These are phyloP conservation scores for Lycium barbarum DNA, from an alignment of 257 asterid species.

Conservation along the genomic window DNA sequence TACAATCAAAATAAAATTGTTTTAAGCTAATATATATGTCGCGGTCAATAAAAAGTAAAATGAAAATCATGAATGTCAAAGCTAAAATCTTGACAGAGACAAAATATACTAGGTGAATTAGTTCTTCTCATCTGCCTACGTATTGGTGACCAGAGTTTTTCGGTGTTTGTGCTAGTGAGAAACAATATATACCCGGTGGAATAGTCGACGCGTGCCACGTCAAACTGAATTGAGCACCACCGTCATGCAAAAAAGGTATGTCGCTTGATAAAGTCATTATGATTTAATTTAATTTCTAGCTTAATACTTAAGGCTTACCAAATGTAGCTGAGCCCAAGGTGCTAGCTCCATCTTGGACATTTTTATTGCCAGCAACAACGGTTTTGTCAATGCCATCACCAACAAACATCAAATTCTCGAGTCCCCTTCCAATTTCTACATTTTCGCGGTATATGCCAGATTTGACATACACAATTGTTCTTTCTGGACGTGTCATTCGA, in stretches of 20 bases:
- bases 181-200: not conserved
- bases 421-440: constrained; percentile 48
- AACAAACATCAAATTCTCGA: constrained; percentile 63
- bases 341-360: constrained; percentile 53
- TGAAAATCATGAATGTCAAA: not conserved
- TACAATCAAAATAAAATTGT: constrained; percentile 14
- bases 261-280: not conserved
- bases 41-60: not conserved
- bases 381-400: constrained; percentile 85
- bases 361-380: constrained; percentile 53
- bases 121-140: not conserved
- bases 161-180: not conserved
- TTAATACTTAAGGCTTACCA: constrained; percentile 40
- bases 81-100: not conserved
- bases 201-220: not conserved
- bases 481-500: constrained; percentile 39
- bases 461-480: constrained; percentile 59
- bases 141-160: not conserved
- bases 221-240: not conserved
- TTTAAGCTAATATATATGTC: not conserved
- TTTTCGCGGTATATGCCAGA: constrained; percentile 62
- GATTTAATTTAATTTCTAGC: not conserved
- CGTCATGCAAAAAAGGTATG: not conserved
- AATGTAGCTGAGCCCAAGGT: constrained; percentile 67
- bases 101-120: not conserved